These are phyloP conservation scores for Massariosphaeria phaeospora DNA, from an alignment of 495 filamentous ascomycete genomes.

Conservation along the genomic window DNA sequence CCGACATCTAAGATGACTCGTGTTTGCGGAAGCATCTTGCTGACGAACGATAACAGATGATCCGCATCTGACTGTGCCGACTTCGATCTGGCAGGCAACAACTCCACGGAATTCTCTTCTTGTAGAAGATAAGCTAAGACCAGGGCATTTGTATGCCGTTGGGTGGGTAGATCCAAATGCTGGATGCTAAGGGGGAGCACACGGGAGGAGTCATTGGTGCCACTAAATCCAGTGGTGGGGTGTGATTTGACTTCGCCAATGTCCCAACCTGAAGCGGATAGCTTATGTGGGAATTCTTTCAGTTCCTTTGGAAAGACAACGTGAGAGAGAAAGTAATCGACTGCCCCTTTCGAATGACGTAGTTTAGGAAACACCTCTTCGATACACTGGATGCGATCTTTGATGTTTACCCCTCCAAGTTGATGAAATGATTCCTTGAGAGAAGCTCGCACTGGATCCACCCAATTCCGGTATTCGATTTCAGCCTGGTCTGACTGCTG, in stretches of 20 bases:
- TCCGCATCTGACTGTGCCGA: conserved; percentile 32
- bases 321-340: conserved; percentile 60
- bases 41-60: conserved; percentile 46
- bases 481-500: conserved; percentile 52
- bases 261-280: conserved; percentile 69
- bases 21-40: conserved; percentile 39
- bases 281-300: conserved; percentile 59
- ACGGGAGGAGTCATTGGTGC: conserved; percentile 62
- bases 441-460: not conserved
- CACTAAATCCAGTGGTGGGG: conserved; percentile 63
- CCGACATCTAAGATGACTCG: conserved; percentile 69
- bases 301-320: conserved; percentile 63
- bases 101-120: conserved; percentile 47
- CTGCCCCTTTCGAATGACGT: conserved; percentile 46
- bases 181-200: conserved; percentile 53
- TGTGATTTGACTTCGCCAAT: conserved; percentile 47
- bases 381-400: conserved; percentile 44
- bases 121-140: conserved; percentile 56
- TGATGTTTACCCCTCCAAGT: conserved; percentile 55
- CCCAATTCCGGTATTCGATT: conserved; percentile 27
- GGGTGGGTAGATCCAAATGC: conserved; percentile 53
- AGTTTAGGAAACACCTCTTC: conserved; percentile 51
- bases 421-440: conserved; percentile 39
- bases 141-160: conserved; percentile 59
- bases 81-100: not conserved